phyloP scores from a whole-genome alignment of 2,329 filamentous ascomycete genomes.

The Exophiala sideris region DNA sequence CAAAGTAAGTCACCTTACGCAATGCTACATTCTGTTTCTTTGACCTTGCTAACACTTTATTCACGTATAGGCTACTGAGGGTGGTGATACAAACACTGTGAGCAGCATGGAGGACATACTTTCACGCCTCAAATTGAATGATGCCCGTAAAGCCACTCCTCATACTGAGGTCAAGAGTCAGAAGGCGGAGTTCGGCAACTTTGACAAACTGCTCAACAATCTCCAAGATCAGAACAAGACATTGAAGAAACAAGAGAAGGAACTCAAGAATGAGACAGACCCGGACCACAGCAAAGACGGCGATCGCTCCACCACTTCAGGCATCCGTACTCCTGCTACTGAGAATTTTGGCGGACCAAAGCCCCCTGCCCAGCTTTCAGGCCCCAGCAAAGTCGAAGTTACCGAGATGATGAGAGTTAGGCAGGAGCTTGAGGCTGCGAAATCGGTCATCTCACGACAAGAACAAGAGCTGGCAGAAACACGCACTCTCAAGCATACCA shows the following conservation, averaged over 20 bases:
- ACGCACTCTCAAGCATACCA: slow-evolving; percentile 58
- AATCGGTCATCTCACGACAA: slow-evolving; percentile 57
- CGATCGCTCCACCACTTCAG: slow-evolving; percentile 35
- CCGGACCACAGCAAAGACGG: slow-evolving; percentile 22
- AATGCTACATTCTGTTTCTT: background rate
- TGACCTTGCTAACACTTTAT: slow-evolving; percentile 4
- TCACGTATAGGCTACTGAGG: slow-evolving; percentile 20
- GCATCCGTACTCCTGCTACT: slow-evolving; percentile 40
- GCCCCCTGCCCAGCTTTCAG: slow-evolving; percentile 22
- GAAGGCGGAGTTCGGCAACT: slow-evolving; percentile 24
- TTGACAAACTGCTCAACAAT: slow-evolving; percentile 60
- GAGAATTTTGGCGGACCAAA: slow-evolving; percentile 31
- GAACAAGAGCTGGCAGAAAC: slow-evolving; percentile 60
- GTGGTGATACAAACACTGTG: slow-evolving; percentile 25
- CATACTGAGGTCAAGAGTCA: slow-evolving; percentile 16
- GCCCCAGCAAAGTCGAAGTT: slow-evolving; percentile 33
- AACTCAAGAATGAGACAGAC: slow-evolving; percentile 34
- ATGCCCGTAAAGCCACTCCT: slow-evolving; percentile 26
- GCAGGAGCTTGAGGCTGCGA: slow-evolving; percentile 55
- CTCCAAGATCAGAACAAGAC: slow-evolving; percentile 67
- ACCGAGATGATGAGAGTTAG: slow-evolving; percentile 56
- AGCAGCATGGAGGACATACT: slow-evolving; percentile 63
- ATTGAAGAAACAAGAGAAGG: slow-evolving; percentile 58
- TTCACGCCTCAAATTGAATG: slow-evolving; percentile 40
- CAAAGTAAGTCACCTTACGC: slow-evolving; percentile 13